phyloP scores from a whole-genome alignment of 2,329 filamentous ascomycete genomes.

The Dactylellina drechsleri region DNA sequence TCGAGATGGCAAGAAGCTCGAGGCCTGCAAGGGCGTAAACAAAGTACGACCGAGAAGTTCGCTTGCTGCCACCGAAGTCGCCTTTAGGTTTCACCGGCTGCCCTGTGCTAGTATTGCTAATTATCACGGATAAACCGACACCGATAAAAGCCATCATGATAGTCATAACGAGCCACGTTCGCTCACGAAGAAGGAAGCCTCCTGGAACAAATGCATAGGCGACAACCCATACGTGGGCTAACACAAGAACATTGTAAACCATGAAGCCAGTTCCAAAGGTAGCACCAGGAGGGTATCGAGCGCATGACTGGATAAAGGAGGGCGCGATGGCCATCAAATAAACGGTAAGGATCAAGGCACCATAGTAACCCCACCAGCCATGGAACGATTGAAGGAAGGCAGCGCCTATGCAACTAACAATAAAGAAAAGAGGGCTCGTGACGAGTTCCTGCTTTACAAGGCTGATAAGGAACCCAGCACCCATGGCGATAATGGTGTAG shows the following conservation, averaged over 20 bases:
- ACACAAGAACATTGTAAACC: conserved; percentile 88
- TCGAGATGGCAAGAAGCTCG: conserved; percentile 80
- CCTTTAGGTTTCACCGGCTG: conserved; percentile 43
- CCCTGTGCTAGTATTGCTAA: conserved; percentile 30
- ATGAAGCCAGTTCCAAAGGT: conserved; percentile 91
- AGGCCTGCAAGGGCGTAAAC: conserved; percentile 77
- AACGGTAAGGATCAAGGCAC: conserved; percentile 76
- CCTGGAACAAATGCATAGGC: conserved; percentile 98
- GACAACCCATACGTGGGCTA: conserved; percentile 99
- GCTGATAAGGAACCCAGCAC: conserved; percentile 79
- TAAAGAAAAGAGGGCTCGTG: conserved; percentile 81
- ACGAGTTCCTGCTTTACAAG: conserved; percentile 76
- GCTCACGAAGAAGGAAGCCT: conserved; percentile 89
- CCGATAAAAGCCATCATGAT: conserved; percentile 85
- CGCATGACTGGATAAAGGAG: conserved; percentile 78
- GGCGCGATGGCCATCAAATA: conserved; percentile 85
- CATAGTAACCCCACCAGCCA: conserved; percentile 86
- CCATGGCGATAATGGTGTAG: conserved; percentile 87
- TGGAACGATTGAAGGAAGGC: conserved; percentile 68
- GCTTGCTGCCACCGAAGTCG: conserved; percentile 54
- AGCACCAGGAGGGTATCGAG: conserved; percentile 77
- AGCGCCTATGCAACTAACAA: conserved; percentile 80
- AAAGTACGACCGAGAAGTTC: conserved; percentile 73
- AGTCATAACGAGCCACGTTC: conserved; percentile 94
- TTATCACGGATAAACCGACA: conserved; percentile 79